These are phyloP conservation scores for Yamadazyma insecticola DNA, from an alignment of 805 yeast genomes.

Conservation along the genomic window DNA sequence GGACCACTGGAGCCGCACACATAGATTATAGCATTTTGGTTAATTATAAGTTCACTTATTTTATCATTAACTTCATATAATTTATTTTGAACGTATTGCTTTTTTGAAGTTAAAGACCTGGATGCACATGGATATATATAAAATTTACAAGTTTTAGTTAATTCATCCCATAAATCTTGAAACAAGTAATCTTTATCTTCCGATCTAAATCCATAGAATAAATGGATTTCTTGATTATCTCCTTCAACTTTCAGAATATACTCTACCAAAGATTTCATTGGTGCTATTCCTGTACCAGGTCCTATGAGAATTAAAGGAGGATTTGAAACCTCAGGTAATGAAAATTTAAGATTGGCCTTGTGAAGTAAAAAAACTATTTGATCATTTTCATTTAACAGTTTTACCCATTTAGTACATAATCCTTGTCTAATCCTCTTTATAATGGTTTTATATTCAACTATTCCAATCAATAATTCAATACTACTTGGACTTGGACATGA, in stretches of 20 bases:
- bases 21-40: conserved; percentile 59
- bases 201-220: conserved; percentile 76
- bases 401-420: conserved; percentile 75
- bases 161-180: conserved; percentile 45
- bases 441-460: conserved; percentile 83
- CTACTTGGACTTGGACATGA: conserved; percentile 41
- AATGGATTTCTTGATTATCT: conserved; percentile 29
- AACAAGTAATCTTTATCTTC: conserved; percentile 66
- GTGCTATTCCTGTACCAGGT: conserved; percentile 98
- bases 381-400: conserved; percentile 44
- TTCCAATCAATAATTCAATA: conserved; percentile 72
- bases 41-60: conserved; percentile 50
- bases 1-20: conserved; percentile 92
- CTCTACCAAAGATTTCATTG: conserved; percentile 70
- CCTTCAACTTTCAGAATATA: conserved; percentile 14
- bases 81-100: conserved; percentile 71
- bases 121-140: conserved; percentile 41
- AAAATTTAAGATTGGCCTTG: conserved; percentile 38
- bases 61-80: conserved; percentile 47
- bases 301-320: conserved; percentile 66
- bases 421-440: conserved; percentile 75
- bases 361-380: conserved; percentile 49
- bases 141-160: conserved; percentile 30
- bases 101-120: conserved; percentile 37
- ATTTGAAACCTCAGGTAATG: conserved; percentile 8